A percentile compares a stretch with the other conserved stretches of the same genome.
These are phyloP conservation scores for Penicillium sp. DNA, from an alignment of 2,329 filamentous ascomycete species.

Conservation along the genomic window DNA sequence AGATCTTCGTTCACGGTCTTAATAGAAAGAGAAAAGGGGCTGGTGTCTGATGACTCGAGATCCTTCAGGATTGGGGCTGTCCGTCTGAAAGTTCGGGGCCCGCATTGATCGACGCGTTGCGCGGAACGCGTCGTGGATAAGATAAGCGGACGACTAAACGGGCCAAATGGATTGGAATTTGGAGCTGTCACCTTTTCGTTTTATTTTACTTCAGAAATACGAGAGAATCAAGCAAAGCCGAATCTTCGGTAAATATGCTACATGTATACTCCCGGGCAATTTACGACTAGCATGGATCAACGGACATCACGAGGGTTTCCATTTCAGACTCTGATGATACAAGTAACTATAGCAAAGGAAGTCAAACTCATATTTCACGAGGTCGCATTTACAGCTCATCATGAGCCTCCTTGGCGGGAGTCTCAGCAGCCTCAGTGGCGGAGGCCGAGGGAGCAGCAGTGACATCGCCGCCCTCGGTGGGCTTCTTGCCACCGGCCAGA, in stretches of 20 bases:
- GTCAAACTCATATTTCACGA: slow-evolving; percentile 1
- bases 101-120: slow-evolving; percentile 16
- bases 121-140: slow-evolving; percentile 18
- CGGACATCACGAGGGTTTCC: slow-evolving; percentile 4
- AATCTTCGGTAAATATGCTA: no score
- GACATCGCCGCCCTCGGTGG: slow-evolving; percentile 52
- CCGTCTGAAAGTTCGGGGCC: background rate
- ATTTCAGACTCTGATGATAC: slow-evolving; percentile 21
- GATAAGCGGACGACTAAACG: slow-evolving; percentile 2
- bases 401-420: slow-evolving; percentile 33
- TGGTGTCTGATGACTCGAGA: background rate
- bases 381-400: slow-evolving; percentile 41
- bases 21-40: background rate
- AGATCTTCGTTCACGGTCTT: background rate
- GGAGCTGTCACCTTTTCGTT: background rate
- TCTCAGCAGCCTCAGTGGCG: slow-evolving; percentile 23
- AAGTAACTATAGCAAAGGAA: slow-evolving; percentile 6
- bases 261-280: background rate
- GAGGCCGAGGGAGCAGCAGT: slow-evolving; percentile 22
- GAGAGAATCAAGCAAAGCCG: background rate
- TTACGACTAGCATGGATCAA: background rate
- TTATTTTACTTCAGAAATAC: background rate
- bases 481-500: slow-evolving; percentile 56
- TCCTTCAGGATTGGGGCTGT: background rate
- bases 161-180: background rate